phyloP scores from a whole-genome alignment of 805 yeast genomes.

The Metschnikowia reukaufii region DNA sequence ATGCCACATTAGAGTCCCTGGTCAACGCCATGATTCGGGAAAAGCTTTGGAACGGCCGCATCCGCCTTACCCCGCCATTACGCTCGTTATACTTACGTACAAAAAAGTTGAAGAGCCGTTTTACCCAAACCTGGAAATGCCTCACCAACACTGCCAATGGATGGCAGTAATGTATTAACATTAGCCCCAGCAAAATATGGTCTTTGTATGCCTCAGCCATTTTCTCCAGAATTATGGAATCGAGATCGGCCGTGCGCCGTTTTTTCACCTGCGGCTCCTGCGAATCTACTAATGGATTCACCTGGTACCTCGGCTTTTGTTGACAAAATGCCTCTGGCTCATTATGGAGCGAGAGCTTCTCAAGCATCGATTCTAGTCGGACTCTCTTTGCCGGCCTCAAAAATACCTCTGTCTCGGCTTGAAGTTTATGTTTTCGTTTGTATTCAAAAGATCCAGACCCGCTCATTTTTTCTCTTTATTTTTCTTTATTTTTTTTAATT shows the following conservation, averaged over 20 bases:
- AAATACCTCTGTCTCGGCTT: constrained; percentile 4
- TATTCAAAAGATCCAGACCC: too few relatives aligned
- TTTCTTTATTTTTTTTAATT: too few relatives aligned
- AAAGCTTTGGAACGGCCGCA: constrained; percentile 23
- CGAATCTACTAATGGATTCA: constrained; percentile 16
- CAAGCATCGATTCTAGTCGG: constrained; percentile 32
- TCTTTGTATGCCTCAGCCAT: constrained; percentile 25
- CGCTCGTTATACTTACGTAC: constrained; percentile 28
- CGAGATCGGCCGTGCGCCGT: constrained; percentile 13
- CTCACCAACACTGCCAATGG: constrained; percentile 26
- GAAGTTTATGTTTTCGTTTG: constrained; percentile 7
- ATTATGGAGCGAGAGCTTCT: constrained; percentile 24
- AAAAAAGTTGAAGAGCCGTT: constrained; percentile 37
- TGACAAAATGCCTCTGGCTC: constrained; percentile 4
- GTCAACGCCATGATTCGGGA: constrained; percentile 27
- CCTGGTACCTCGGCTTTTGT: not conserved
- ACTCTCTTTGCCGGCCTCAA: constrained; percentile 24
- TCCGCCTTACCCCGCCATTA: constrained; percentile 8
- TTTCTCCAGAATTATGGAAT: constrained; percentile 25
- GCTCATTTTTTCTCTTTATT: too few relatives aligned
- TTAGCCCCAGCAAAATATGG: constrained; percentile 19
- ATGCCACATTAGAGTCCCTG: constrained; percentile 17
- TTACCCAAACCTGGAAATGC: constrained; percentile 37
- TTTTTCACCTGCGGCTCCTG: constrained; percentile 4
- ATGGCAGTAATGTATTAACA: constrained; percentile 28